phyloP scores from a whole-genome alignment of 805 yeast genomes.

The Candida insectalens region DNA sequence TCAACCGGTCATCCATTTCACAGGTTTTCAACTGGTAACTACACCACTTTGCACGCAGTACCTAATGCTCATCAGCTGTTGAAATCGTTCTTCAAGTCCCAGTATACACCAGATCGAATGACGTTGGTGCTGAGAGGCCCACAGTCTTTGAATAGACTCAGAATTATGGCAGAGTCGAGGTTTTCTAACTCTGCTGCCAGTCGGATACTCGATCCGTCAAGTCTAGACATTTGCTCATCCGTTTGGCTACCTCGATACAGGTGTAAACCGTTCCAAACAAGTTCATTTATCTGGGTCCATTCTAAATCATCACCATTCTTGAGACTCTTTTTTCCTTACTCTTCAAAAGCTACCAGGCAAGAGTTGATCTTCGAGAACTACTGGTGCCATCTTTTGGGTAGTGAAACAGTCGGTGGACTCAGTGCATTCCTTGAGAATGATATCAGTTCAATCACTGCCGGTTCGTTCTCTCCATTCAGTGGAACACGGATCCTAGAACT shows the following conservation, averaged over 20 bases:
- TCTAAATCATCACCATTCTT: too few species aligned
- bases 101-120: constrained; percentile 41
- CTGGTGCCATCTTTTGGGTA: constrained; percentile 56
- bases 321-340: constrained; percentile 32
- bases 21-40: constrained; percentile 58
- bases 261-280: too few species aligned
- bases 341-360: constrained; percentile 12
- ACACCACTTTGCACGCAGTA: constrained; percentile 33
- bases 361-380: constrained; percentile 24
- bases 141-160: constrained; percentile 48
- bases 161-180: constrained; percentile 36
- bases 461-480: constrained; percentile 16
- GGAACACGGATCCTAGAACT: constrained; percentile 27
- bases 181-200: constrained; percentile 24
- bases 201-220: not conserved
- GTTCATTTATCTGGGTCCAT: too few species aligned
- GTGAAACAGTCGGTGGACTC: constrained; percentile 46
- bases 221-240: constrained; percentile 4
- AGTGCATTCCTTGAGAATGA: constrained; percentile 32
- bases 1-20: constrained; percentile 41
- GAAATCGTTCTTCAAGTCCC: constrained; percentile 26
- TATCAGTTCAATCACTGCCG: constrained; percentile 30
- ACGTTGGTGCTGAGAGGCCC: constrained; percentile 56
- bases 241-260: constrained; percentile 16
- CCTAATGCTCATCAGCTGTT: constrained; percentile 18